phyloP scores from a whole-genome alignment of 257 asterid genomes.

The Capsicum baccatum region DNA sequence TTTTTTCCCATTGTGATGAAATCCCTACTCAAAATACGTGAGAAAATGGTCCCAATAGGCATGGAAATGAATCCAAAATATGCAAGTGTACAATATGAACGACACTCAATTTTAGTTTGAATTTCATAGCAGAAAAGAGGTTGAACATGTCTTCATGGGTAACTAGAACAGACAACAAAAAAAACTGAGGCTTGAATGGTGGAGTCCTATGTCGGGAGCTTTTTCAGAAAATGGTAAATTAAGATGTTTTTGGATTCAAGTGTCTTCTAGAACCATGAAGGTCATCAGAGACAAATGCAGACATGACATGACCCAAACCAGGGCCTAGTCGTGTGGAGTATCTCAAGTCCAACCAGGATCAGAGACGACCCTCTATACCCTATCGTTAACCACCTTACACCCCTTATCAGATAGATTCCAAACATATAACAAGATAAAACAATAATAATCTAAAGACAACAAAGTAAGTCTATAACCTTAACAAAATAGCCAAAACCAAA shows the following conservation, averaged over 20 bases:
- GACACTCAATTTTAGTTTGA: neutral
- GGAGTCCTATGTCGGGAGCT: neutral
- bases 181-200: neutral
- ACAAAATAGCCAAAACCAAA: no score
- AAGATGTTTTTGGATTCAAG: neutral
- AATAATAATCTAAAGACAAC: no score
- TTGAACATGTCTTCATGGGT: neutral
- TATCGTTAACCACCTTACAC: no score
- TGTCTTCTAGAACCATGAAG: neutral
- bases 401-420: no score
- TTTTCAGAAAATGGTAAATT: no score
- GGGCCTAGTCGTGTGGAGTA: no score
- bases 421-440: no score
- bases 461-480: no score
- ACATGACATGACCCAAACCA: no score
- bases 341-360: no score
- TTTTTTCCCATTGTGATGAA: neutral
- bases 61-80: neutral
- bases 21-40: neutral
- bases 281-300: neutral
- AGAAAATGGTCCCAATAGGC: neutral
- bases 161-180: neutral
- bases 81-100: neutral
- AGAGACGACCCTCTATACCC: no score
- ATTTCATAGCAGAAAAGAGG: neutral